Evolutionary conservation across 306 rosid genomes (phyloP).

Genomic region (Cajanus cajan): DNA sequence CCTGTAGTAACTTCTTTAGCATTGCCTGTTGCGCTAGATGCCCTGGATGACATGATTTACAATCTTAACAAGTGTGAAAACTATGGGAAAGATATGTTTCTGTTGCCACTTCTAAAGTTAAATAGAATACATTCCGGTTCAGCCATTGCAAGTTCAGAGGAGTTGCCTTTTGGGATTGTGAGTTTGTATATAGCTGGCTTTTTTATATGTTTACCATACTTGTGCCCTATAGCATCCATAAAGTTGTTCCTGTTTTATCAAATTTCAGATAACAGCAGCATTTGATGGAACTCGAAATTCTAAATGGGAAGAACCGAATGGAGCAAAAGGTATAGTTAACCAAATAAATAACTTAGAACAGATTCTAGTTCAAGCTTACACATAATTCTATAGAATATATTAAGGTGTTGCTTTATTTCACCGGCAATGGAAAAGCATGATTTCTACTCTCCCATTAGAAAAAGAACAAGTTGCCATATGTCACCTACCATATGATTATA

Average conservation of each 20-base stretch:
- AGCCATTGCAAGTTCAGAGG: slow-evolving; percentile 85
- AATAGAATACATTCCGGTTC: slow-evolving; percentile 89
- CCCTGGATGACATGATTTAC: slow-evolving; percentile 58
- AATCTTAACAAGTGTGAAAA: slow-evolving; percentile 54
- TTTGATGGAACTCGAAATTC: slow-evolving; percentile 72
- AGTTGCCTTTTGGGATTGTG: slow-evolving; percentile 92
- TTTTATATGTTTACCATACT: slow-evolving; percentile 28
- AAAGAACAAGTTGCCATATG: background rate
- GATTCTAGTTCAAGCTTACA: background rate
- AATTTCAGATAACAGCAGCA: slow-evolving; percentile 77
- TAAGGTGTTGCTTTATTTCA: slow-evolving; percentile 9
- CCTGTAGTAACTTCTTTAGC: slow-evolving; percentile 75
- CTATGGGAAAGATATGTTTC: slow-evolving; percentile 50
- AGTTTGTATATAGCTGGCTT: slow-evolving; percentile 44
- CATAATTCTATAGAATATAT: slow-evolving; percentile 6
- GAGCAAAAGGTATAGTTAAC: slow-evolving; percentile 70
- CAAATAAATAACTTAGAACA: slow-evolving; percentile 8
- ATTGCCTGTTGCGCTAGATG: slow-evolving; percentile 72
- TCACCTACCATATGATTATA: slow-evolving; percentile 7
- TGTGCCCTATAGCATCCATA: slow-evolving; percentile 24
- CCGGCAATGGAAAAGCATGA: background rate
- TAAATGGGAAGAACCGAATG: slow-evolving; percentile 97
- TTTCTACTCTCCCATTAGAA: background rate
- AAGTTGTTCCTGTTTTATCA: slow-evolving; percentile 27
- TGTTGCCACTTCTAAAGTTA: slow-evolving; percentile 68